phyloP scores from a whole-genome alignment of 768 basidiomycete genomes.

The Amanita pseudoporphyria region DNA sequence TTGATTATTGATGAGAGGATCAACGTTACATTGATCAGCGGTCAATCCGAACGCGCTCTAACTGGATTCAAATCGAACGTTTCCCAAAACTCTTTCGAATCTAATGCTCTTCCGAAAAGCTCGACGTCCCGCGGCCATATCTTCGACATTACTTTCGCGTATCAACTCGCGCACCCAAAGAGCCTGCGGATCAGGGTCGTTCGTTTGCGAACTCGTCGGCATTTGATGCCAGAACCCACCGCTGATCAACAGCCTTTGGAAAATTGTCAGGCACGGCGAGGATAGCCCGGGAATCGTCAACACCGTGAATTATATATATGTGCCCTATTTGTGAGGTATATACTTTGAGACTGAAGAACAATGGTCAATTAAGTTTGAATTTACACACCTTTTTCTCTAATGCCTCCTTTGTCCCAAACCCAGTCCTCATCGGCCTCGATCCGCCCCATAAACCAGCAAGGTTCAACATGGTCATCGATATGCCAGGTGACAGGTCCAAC shows the following conservation, averaged over 20 bases:
- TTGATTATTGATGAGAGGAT: too few species aligned
- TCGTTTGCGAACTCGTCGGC: background rate
- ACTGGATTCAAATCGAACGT: slow-evolving; percentile 35
- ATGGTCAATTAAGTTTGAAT: background rate
- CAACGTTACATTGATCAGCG: too few species aligned
- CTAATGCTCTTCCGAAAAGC: slow-evolving; percentile 41
- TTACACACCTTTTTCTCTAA: slow-evolving; percentile 34
- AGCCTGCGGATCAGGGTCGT: slow-evolving; percentile 15
- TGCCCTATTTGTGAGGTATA: slow-evolving; percentile 27
- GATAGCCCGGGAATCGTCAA: slow-evolving; percentile 49
- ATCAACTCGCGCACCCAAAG: slow-evolving; percentile 53
- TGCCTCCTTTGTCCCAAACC: slow-evolving; percentile 44
- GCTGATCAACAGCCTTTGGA: slow-evolving; percentile 33
- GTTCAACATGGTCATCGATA: slow-evolving; percentile 47
- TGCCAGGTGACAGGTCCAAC: slow-evolving; percentile 28
- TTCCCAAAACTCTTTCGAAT: slow-evolving; percentile 54
- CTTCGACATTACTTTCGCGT: slow-evolving; percentile 37
- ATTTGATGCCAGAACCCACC: slow-evolving; percentile 38
- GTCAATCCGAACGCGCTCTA: slow-evolving; percentile 24
- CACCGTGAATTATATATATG: slow-evolving; percentile 52
- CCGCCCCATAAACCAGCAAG: slow-evolving; percentile 52
- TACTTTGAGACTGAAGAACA: background rate
- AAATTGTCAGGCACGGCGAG: slow-evolving; percentile 44
- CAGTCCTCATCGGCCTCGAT: slow-evolving; percentile 38
- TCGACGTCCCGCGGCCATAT: slow-evolving; percentile 42